These are phyloP conservation scores for Akebia trifoliata DNA, from an alignment of 164 flowering plant genomes.

Conservation along the genomic window DNA sequence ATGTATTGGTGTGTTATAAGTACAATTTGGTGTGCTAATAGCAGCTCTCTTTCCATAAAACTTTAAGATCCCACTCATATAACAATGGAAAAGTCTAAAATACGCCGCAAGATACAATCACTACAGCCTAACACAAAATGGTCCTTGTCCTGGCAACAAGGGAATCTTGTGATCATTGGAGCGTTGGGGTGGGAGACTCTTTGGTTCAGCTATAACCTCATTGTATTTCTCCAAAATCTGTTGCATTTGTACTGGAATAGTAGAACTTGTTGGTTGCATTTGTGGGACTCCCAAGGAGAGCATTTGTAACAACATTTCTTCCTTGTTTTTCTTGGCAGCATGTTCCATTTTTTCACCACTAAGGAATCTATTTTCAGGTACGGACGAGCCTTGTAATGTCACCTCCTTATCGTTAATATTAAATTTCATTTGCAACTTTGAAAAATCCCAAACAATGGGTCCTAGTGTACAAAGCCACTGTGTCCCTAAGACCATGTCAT, in stretches of 20 bases:
- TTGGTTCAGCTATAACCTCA: not conserved
- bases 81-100: too few species aligned
- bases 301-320: too few species aligned
- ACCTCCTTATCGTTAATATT: not conserved
- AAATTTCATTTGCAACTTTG: not conserved
- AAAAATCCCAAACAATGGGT: conserved; percentile 1
- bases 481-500: conserved; percentile 3
- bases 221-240: not conserved
- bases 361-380: not conserved
- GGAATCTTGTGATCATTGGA: not conserved
- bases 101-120: too few species aligned
- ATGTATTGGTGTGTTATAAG: too few species aligned
- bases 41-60: too few species aligned
- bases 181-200: not conserved
- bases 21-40: too few species aligned
- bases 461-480: not conserved
- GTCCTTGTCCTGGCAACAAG: not conserved
- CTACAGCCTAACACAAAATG: not conserved
- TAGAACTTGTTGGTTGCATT: too few species aligned
- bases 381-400: not conserved
- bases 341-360: not conserved
- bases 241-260: too few species aligned
- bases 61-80: too few species aligned
- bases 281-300: too few species aligned
- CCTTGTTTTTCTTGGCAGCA: too few species aligned